phyloP scores from a whole-genome alignment of 306 rosid species.

The Pueraria montana region DNA sequence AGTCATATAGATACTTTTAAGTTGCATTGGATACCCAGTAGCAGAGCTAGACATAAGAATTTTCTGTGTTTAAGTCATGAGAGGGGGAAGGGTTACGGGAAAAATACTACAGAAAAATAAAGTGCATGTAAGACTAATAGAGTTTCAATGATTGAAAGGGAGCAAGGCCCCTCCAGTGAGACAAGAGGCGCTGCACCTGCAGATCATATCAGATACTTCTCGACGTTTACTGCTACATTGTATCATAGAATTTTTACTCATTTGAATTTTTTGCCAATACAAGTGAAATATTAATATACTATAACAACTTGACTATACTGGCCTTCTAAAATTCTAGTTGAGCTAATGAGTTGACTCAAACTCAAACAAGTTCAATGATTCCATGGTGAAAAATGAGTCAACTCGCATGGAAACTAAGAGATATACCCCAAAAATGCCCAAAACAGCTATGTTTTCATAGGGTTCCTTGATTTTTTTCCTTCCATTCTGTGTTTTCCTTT shows the following conservation, averaged over 20 bases:
- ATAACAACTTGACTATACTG: conserved; percentile 3
- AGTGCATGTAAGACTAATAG: not conserved
- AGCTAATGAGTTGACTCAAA: not conserved
- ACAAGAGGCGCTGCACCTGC: not conserved
- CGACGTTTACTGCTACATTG: not conserved
- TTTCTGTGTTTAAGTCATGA: conserved; percentile 16
- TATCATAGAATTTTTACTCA: conserved; percentile 1
- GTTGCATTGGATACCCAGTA: not conserved
- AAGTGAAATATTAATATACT: conserved; percentile 13
- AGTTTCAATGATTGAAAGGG: not conserved
- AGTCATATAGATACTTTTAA: conserved; percentile 20
- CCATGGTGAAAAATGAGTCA: not conserved
- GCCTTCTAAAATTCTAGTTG: not conserved
- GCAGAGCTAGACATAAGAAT: not conserved
- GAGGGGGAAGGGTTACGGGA: not conserved
- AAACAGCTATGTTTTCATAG: not conserved
- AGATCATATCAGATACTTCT: conserved; percentile 25
- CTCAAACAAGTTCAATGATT: not conserved
- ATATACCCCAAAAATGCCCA: not conserved
- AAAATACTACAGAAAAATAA: not conserved
- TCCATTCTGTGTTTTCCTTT: not conserved
- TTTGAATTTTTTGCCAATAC: not conserved
- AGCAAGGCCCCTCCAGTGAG: not conserved
- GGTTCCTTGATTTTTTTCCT: not conserved
- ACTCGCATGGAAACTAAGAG: not conserved